Conservation (phyloP, 768 basidiomycete genomes). For the Collybiopsis luxurians region DNA sequence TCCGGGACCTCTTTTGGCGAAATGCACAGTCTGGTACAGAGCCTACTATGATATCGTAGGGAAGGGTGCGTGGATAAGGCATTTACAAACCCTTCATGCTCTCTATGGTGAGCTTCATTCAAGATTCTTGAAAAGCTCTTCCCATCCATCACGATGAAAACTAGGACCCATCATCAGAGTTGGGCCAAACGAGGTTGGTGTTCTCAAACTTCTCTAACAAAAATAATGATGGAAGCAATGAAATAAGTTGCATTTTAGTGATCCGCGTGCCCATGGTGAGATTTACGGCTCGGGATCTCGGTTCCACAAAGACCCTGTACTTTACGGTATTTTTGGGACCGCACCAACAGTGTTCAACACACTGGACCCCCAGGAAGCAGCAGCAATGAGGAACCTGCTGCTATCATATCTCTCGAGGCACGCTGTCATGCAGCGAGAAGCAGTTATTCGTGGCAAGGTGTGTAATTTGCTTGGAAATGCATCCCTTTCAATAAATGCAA, state of each 20-base stretch:
- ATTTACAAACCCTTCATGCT: conserved; percentile 16
- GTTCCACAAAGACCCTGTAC: conserved; percentile 15
- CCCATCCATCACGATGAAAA: background rate
- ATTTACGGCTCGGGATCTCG: conserved; percentile 13
- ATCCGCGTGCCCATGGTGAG: conserved; percentile 18
- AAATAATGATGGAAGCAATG: background rate
- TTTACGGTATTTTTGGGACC: conserved; percentile 13
- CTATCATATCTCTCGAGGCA: conserved; percentile 14
- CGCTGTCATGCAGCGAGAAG: conserved; percentile 13
- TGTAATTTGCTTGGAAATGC: background rate
- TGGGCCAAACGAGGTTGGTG: conserved; percentile 22
- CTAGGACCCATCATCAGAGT: conserved; percentile 22
- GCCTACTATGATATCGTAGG: conserved; percentile 2
- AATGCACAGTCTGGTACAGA: background rate
- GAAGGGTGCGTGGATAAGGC: conserved; percentile 5
- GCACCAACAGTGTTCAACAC: conserved; percentile 13
- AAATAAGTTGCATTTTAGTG: conserved; percentile 21
- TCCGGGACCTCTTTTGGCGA: conserved; percentile 6
- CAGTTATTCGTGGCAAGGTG: conserved; percentile 14
- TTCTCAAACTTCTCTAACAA: background rate
- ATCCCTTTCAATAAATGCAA: background rate
- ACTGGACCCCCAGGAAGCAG: conserved; percentile 11
- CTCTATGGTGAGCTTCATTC: conserved; percentile 15
- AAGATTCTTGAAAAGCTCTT: background rate
- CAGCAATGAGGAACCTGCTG: conserved; percentile 12